These are phyloP conservation scores for Entamoeba histolytica DNA, from an alignment of 208 protist species.

Conservation along the genomic window DNA sequence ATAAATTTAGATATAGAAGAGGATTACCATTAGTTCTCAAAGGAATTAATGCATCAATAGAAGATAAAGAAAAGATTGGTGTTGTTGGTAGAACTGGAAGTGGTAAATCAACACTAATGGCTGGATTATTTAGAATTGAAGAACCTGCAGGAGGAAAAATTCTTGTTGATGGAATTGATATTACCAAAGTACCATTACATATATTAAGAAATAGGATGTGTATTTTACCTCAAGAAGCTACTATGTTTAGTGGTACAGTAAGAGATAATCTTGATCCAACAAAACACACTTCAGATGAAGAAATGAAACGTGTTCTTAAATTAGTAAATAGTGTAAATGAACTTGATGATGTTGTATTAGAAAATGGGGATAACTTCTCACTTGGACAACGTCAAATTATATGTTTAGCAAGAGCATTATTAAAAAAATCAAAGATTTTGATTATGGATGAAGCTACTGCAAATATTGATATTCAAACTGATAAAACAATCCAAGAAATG, in stretches of 20 bases:
- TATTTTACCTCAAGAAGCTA: slow-evolving; percentile 34
- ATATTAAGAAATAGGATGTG: slow-evolving; percentile 10
- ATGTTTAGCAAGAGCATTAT: slow-evolving; percentile 17
- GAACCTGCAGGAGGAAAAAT: slow-evolving; percentile 15
- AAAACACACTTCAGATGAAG: slow-evolving; percentile 5
- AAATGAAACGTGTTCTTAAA: slow-evolving; percentile 16
- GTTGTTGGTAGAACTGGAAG: slow-evolving; percentile 36
- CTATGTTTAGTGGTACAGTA: slow-evolving; percentile 32
- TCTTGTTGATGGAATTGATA: slow-evolving; percentile 28
- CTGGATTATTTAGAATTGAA: slow-evolving; percentile 25
- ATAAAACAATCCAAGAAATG: slow-evolving; percentile 8
- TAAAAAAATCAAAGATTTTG: slow-evolving; percentile 1
- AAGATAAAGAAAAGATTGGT: slow-evolving; percentile 27
- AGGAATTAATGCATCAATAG: slow-evolving; percentile 14
- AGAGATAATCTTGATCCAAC: slow-evolving; percentile 27
- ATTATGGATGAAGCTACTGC: slow-evolving; percentile 21
- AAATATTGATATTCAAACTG: background rate
- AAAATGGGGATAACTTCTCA: slow-evolving; percentile 11
- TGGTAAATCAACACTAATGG: slow-evolving; percentile 30
- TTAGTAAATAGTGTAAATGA: background rate
- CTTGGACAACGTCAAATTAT: slow-evolving; percentile 23
- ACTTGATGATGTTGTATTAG: background rate
- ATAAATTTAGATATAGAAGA: background rate
- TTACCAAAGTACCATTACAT: slow-evolving; percentile 8
- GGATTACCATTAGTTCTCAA: slow-evolving; percentile 19